Base-by-base conservation (phyloP, 345 rosid genomes). In the Lepidium didymum region DNA sequence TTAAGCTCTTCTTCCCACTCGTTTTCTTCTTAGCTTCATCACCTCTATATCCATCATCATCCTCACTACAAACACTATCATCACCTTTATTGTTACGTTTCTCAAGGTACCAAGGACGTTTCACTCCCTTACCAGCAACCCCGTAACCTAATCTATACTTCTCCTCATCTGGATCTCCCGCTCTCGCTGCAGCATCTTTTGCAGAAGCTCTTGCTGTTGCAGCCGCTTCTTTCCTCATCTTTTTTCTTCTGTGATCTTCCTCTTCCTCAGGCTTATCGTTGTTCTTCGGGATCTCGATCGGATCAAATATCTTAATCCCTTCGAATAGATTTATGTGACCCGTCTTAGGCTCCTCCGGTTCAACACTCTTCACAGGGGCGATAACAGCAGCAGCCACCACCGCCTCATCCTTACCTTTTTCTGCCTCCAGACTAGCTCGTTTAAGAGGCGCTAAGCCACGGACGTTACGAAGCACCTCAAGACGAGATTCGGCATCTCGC, bases 101-200 rank as follows among this genome's bases (percentile, higher is more conserved):
- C 76, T 88, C 88, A 53, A 91, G 82, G 68, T 88, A 94, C 99
- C 97, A 94, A 0, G 96, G 96, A 85, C 83, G 69, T 73, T 88
- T 94, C 44, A 88, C 95, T 37, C 99, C 97, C 77, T 88, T 94
- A 50, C 98, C 97, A 3, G 95, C 97, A 74, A 93, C 21, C 10
- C 97, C 97, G 68, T 90, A 87, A 1, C 98, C 96, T 61, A 94
- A 77, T 56, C 89, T 80, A 75, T 88, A 90, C 81, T 82, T 88
- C 78, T 94, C 97, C 60, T 94, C 96, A 72, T 90, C 98, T 0
- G 89, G 84, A 54, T 74, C 78, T 6, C 71, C 77, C 2, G 60
- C 67, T 1, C 78, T 74, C 42, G 74, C 78, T 2, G 68, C 78
- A 37, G 78, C 78, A 60, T 68, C 78, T 2, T 68, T 74, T 0